Conservation (phyloP, 2,329 filamentous ascomycete genomes). For the Colletotrichum sp. region DNA sequence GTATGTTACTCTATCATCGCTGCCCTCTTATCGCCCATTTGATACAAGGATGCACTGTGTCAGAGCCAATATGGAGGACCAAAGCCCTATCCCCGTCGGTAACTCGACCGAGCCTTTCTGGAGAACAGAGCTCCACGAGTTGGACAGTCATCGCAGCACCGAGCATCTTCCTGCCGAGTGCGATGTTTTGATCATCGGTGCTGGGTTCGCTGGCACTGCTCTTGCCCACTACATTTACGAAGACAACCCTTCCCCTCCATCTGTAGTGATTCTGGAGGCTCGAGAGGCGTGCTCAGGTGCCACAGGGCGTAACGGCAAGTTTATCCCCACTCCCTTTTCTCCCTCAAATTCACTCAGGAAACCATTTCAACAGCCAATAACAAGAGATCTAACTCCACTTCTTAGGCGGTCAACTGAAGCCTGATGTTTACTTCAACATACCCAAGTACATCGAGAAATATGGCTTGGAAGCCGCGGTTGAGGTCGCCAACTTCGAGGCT, state of each 20-base stretch:
- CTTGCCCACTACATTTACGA: slow-evolving; percentile 45
- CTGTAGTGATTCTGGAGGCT: slow-evolving; percentile 38
- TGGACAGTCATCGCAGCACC: slow-evolving; percentile 42
- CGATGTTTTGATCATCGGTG: slow-evolving; percentile 53
- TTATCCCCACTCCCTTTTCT: no score
- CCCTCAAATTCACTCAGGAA: no score
- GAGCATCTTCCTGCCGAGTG: slow-evolving; percentile 39
- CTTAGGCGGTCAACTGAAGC: slow-evolving; percentile 34
- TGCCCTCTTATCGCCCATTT: no score
- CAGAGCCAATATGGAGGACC: no score
- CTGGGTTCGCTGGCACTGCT: slow-evolving; percentile 50
- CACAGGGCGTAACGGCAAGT: no score
- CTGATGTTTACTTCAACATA: slow-evolving; percentile 24
- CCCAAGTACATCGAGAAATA: slow-evolving; percentile 22
- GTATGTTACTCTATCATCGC: no score
- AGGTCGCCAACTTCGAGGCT: slow-evolving; percentile 27
- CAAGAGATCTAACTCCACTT: neutral
- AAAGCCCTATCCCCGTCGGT: no score
- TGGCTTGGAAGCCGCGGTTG: slow-evolving; percentile 23
- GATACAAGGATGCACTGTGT: no score
- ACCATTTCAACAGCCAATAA: accelerated
- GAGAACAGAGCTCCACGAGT: neutral
- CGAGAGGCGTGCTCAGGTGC: slow-evolving; percentile 22
- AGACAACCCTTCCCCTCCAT: slow-evolving; percentile 11
- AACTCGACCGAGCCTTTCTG: no score